Percentiles rank a stretch among this genome's conserved stretches.
These are phyloP conservation scores for Acanthamoeba royreba DNA, from an alignment of 208 protist genomes.

Conservation along the genomic window DNA sequence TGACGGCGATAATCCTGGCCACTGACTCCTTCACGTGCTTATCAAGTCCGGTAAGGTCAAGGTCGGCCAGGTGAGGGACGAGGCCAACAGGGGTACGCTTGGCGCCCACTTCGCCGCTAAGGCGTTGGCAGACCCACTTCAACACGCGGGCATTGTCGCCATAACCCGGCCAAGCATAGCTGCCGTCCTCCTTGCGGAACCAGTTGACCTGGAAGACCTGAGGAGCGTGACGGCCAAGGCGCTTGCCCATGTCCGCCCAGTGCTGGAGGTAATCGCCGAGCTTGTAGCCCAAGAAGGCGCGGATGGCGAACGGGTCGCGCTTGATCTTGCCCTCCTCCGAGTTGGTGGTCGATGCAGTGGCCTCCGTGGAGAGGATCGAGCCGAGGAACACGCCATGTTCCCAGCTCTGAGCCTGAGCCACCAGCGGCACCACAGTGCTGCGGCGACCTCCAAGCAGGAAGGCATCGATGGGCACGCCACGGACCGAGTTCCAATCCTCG, in stretches of 20 bases:
- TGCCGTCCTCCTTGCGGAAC: constrained; percentile 71
- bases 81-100: constrained; percentile 61
- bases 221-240: constrained; percentile 53
- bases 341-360: constrained; percentile 75
- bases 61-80: constrained; percentile 42
- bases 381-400: constrained; percentile 82
- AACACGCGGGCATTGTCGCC: constrained; percentile 80
- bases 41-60: constrained; percentile 69
- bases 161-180: constrained; percentile 85
- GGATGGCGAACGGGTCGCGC: constrained; percentile 84
- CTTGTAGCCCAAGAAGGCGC: constrained; percentile 85
- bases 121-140: constrained; percentile 72
- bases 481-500: constrained; percentile 56
- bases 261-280: constrained; percentile 85
- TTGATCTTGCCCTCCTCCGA: constrained; percentile 60
- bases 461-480: constrained; percentile 81
- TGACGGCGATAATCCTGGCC: constrained; percentile 62
- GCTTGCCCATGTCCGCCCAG: constrained; percentile 74
- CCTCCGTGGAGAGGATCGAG: constrained; percentile 72
- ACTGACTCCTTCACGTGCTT: constrained; percentile 45
- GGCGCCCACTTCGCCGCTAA: neutral
- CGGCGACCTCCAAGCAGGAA: constrained; percentile 83
- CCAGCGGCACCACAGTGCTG: constrained; percentile 71
- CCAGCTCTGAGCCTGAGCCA: constrained; percentile 77
- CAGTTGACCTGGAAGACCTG: constrained; percentile 87